Conservation (phyloP, 1,139 yeast species). For the Wickerhamomyces sp. region DNA sequence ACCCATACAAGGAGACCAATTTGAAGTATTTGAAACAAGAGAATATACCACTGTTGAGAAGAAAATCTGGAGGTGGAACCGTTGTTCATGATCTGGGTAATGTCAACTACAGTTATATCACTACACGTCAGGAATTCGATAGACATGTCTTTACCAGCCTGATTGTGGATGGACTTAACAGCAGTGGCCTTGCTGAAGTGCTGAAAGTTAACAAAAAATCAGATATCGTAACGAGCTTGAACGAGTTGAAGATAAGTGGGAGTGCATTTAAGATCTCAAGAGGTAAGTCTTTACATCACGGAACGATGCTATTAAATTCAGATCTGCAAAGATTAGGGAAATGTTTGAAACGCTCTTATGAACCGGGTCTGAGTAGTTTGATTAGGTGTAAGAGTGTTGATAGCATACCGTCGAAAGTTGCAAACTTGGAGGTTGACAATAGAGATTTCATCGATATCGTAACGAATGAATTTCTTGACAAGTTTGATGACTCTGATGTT, state of each 20-base stretch:
- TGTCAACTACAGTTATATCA: slow-evolving; percentile 79
- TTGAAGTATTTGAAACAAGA: slow-evolving; percentile 33
- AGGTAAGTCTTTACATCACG: slow-evolving; percentile 90
- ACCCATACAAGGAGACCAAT: slow-evolving; percentile 87
- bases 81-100: slow-evolving; percentile 96
- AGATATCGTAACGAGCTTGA: slow-evolving; percentile 56
- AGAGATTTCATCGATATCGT: slow-evolving; percentile 47
- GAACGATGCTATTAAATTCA: slow-evolving; percentile 83
- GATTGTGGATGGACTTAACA: slow-evolving; percentile 10
- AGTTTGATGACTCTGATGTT: slow-evolving; percentile 8
- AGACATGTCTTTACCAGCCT: slow-evolving; percentile 17
- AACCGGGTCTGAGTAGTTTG: slow-evolving; percentile 37
- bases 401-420: slow-evolving; percentile 74
- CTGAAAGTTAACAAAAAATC: slow-evolving; percentile 64
- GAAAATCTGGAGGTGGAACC: slow-evolving; percentile 94
- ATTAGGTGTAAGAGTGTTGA: slow-evolving; percentile 55
- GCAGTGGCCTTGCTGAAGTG: slow-evolving; percentile 20
- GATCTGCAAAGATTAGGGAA: slow-evolving; percentile 52
- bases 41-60: slow-evolving; percentile 65
- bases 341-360: slow-evolving; percentile 46
- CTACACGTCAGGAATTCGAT: slow-evolving; percentile 58
- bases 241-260: slow-evolving; percentile 63
- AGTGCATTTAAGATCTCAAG: slow-evolving; percentile 21
- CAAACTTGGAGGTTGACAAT: slow-evolving; percentile 48
- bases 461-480: slow-evolving; percentile 37